A percentile compares a stretch with the other conserved stretches of the same genome.
Evolutionary conservation across 108 stramenopile genomes (phyloP).

Genomic region (Conticribra weissflogii): DNA sequence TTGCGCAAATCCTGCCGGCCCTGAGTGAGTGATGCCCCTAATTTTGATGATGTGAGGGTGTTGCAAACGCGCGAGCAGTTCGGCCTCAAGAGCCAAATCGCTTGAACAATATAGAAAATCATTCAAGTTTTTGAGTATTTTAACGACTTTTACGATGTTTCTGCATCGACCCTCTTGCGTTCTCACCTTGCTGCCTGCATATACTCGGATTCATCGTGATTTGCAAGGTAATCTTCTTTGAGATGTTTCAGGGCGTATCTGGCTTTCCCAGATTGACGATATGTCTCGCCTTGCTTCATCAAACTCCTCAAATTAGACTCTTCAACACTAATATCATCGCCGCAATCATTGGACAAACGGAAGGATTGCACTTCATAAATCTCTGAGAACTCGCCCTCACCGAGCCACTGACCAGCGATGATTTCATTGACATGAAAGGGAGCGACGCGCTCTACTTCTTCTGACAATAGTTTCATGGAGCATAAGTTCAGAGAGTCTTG

Average conservation of each 20-base stretch:
- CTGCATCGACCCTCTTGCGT: not conserved
- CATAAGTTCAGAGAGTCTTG: too few species aligned
- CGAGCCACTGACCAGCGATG: constrained; percentile 61
- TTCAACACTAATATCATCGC: not conserved
- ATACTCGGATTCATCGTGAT: not conserved
- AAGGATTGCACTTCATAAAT: constrained; percentile 68
- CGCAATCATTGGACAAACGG: not conserved
- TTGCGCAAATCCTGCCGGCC: constrained; percentile 22
- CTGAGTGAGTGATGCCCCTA: constrained; percentile 35
- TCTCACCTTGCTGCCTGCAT: constrained; percentile 34
- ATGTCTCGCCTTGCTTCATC: constrained; percentile 28
- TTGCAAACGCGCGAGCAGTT: constrained; percentile 49
- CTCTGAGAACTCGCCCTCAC: constrained; percentile 73
- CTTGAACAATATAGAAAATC: too few species aligned
- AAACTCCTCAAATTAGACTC: not conserved
- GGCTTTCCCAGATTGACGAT: constrained; percentile 35
- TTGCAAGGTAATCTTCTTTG: constrained; percentile 11
- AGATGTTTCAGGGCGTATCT: constrained; percentile 40
- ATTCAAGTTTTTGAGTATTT: too few species aligned
- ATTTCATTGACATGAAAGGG: constrained; percentile 62
- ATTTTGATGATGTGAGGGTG: constrained; percentile 72
- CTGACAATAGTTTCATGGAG: too few species aligned
- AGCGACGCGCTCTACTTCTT: constrained; percentile 23
- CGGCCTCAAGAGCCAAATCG: constrained; percentile 66
- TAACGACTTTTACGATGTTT: not conserved